Conservation (phyloP, 2,329 filamentous ascomycete genomes). For the Alternaria atra region DNA sequence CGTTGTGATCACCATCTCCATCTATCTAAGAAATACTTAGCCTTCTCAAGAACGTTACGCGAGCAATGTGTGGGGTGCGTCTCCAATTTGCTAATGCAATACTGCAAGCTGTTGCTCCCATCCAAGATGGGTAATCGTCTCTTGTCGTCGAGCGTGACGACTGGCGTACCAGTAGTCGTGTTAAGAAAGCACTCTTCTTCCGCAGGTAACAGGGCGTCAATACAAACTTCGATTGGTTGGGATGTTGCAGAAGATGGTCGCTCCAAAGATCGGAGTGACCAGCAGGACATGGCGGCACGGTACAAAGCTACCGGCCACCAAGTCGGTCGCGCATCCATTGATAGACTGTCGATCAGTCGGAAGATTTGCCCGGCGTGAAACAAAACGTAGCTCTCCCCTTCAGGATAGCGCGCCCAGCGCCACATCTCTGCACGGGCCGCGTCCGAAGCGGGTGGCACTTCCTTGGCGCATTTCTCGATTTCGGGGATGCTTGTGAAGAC, state of each 20-base stretch:
- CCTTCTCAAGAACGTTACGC: not conserved
- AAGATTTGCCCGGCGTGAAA: slow-evolving; percentile 17
- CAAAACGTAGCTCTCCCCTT: slow-evolving; percentile 11
- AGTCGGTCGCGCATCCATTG: slow-evolving; percentile 5
- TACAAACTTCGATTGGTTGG: not conserved
- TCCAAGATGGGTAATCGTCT: slow-evolving; percentile 3
- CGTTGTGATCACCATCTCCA: not conserved
- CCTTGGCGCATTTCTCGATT: slow-evolving; percentile 14
- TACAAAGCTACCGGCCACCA: slow-evolving; percentile 17
- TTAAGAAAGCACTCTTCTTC: slow-evolving; percentile 10
- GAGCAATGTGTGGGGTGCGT: slow-evolving; percentile 3
- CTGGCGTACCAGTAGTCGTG: not conserved
- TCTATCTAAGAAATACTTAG: slow-evolving; percentile 5
- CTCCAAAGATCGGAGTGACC: slow-evolving; percentile 9
- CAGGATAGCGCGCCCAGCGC: slow-evolving; percentile 10
- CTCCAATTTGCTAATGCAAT: slow-evolving; percentile 12
- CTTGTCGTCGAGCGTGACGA: slow-evolving; percentile 1
- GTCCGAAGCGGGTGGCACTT: slow-evolving; percentile 7
- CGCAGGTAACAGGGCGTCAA: slow-evolving; percentile 4
- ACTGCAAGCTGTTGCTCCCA: slow-evolving; percentile 1
- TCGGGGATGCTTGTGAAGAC: slow-evolving; percentile 16
- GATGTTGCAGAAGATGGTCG: not conserved
- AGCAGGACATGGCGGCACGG: slow-evolving; percentile 13
- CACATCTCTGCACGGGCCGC: slow-evolving; percentile 9
- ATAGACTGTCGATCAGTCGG: slow-evolving; percentile 7